A percentile compares a stretch with the other conserved stretches of the same genome.
Evolutionary conservation across 352 stramenopile species (phyloP).

Genomic region (Globisporangium yorkense): DNA sequence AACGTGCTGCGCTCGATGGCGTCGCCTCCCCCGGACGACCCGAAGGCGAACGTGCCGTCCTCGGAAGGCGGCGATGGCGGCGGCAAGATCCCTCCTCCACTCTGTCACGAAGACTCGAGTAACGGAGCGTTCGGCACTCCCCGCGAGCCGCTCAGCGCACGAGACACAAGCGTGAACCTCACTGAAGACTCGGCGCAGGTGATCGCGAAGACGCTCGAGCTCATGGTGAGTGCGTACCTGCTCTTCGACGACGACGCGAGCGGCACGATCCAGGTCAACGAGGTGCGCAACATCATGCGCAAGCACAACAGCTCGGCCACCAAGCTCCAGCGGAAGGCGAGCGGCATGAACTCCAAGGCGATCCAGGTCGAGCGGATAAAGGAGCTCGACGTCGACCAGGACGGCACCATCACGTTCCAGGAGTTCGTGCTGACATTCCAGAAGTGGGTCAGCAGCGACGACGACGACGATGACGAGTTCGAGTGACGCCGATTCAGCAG

Average conservation of each 20-base stretch:
- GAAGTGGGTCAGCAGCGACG: slow-evolving; percentile 75
- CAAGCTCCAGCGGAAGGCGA: slow-evolving; percentile 46
- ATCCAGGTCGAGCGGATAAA: slow-evolving; percentile 78
- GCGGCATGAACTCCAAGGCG: slow-evolving; percentile 47
- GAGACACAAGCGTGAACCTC: slow-evolving; percentile 14
- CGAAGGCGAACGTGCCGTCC: slow-evolving; percentile 11
- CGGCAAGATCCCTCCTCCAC: background rate
- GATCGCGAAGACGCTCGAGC: slow-evolving; percentile 68
- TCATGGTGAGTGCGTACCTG: slow-evolving; percentile 82
- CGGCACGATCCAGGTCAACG: slow-evolving; percentile 72
- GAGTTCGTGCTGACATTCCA: slow-evolving; percentile 88
- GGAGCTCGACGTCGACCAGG: slow-evolving; percentile 82
- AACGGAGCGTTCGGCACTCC: background rate
- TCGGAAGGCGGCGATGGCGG: background rate
- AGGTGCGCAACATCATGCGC: slow-evolving; percentile 63
- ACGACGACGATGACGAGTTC: slow-evolving; percentile 16
- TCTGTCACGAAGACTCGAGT: background rate
- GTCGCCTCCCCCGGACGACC: slow-evolving; percentile 27
- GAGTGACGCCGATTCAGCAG: background rate
- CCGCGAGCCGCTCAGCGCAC: slow-evolving; percentile 9
- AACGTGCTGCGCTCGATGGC: slow-evolving; percentile 26
- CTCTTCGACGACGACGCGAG: slow-evolving; percentile 83
- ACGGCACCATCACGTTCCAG: slow-evolving; percentile 87
- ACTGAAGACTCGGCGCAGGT: slow-evolving; percentile 32
- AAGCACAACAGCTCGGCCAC: slow-evolving; percentile 35